These are phyloP conservation scores for Paramecium bursaria DNA, from an alignment of 73 alveolate species.

Conservation along the genomic window DNA sequence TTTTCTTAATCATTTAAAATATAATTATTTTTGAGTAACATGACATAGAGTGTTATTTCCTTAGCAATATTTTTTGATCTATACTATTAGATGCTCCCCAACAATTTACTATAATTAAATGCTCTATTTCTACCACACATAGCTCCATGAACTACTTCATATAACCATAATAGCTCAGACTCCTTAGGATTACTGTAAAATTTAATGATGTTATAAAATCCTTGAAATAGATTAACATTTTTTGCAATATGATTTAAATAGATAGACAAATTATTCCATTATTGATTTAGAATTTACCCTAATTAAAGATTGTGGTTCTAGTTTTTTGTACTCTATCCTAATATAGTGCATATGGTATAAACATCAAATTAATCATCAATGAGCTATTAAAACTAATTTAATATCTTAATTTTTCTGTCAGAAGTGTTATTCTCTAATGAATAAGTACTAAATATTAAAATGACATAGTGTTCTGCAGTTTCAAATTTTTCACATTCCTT, in stretches of 20 bases:
- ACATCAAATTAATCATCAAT: slow-evolving; percentile 23
- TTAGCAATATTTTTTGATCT: not conserved
- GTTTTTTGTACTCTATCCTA: slow-evolving; percentile 1
- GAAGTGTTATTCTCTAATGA: slow-evolving; percentile 1
- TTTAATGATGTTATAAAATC: slow-evolving; percentile 24
- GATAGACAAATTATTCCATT: slow-evolving; percentile 35
- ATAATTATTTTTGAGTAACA: slow-evolving; percentile 24
- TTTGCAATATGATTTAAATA: slow-evolving; percentile 10
- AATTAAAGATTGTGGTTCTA: not conserved
- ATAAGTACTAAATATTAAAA: slow-evolving; percentile 25
- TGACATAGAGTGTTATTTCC: slow-evolving; percentile 4
- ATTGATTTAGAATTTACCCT: slow-evolving; percentile 9
- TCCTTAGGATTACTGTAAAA: slow-evolving; percentile 27
- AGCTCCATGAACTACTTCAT: not conserved
- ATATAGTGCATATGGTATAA: not conserved
- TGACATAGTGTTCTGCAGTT: not conserved
- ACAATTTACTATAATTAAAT: slow-evolving; percentile 7
- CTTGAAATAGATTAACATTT: not conserved
- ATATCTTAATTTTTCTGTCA: slow-evolving; percentile 9
- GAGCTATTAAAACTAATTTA: slow-evolving; percentile 3
- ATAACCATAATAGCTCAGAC: slow-evolving; percentile 20
- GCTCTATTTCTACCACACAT: slow-evolving; percentile 41
- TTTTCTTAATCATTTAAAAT: not conserved
- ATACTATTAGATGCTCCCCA: slow-evolving; percentile 13
- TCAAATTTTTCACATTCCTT: slow-evolving; percentile 24